These are phyloP conservation scores for Thielaviopsis punctulata DNA, from an alignment of 2,329 filamentous ascomycete genomes.

Conservation along the genomic window DNA sequence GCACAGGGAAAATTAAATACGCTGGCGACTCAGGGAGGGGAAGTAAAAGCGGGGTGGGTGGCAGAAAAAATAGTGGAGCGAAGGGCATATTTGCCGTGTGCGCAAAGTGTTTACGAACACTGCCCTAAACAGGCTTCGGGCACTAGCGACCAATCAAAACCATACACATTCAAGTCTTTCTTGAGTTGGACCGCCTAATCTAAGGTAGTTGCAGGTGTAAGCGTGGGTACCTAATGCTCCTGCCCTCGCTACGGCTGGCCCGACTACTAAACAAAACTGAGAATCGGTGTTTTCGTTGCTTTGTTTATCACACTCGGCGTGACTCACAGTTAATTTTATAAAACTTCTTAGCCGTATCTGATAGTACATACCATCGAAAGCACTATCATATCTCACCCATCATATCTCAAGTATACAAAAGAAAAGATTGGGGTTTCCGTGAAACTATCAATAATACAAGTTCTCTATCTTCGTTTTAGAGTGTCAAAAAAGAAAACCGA, in stretches of 20 bases:
- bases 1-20: constrained; percentile 10
- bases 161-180: not conserved
- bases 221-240: not conserved
- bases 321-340: not conserved
- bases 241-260: not conserved
- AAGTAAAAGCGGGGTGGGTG: constrained; percentile 11
- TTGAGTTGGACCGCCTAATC: not conserved
- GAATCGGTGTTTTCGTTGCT: not conserved
- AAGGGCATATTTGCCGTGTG: constrained; percentile 10
- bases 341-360: not conserved
- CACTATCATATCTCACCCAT: not conserved
- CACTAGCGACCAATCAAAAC: constrained; percentile 2
- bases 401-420: not conserved
- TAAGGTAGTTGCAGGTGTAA: not conserved
- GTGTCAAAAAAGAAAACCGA: not conserved
- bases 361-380: no score
- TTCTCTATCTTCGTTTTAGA: not conserved
- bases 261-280: not conserved
- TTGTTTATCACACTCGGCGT: not conserved
- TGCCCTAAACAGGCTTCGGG: constrained; percentile 10
- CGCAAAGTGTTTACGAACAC: constrained; percentile 1
- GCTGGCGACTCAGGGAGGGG: constrained; percentile 3
- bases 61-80: constrained; percentile 12
- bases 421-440: not conserved
- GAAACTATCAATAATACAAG: not conserved